Percentiles rank a stretch among this genome's conserved stretches.
These are phyloP conservation scores for Tolypocladium amazonense DNA, from an alignment of 2,329 filamentous ascomycete genomes.

Conservation along the genomic window DNA sequence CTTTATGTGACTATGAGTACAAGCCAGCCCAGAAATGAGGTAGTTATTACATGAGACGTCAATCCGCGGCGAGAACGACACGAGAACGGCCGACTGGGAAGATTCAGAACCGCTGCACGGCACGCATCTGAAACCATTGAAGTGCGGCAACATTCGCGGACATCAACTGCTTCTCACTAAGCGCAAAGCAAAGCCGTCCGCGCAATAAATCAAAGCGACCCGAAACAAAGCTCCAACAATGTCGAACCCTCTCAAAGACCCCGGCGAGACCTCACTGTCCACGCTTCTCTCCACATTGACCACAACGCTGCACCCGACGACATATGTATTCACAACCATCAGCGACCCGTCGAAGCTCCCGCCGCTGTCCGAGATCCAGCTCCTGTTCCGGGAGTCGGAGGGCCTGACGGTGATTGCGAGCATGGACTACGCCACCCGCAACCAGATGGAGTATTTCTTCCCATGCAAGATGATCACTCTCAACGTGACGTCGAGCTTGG, in stretches of 20 bases:
- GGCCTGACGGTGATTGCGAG: conserved; percentile 34
- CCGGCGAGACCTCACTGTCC: conserved; percentile 21
- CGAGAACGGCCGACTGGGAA: too few species aligned
- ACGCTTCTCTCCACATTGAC: conserved; percentile 29
- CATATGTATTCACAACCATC: conserved; percentile 36
- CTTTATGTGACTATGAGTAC: not conserved
- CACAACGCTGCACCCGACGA: conserved; percentile 26
- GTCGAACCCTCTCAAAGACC: not conserved
- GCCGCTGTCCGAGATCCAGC: conserved; percentile 23
- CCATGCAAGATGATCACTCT: conserved; percentile 39
- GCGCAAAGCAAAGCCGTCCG: too few species aligned
- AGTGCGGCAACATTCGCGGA: too few species aligned
- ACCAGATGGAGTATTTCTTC: conserved; percentile 29
- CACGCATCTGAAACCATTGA: too few species aligned
- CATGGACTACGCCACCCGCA: conserved; percentile 20
- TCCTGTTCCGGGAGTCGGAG: conserved; percentile 37
- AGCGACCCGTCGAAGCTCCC: conserved; percentile 15
- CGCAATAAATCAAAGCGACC: not conserved
- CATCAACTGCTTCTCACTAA: too few species aligned
- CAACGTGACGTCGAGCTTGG: conserved; percentile 41
- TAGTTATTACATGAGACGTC: too few species aligned
- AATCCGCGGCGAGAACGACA: too few species aligned
- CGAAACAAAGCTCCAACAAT: not conserved
- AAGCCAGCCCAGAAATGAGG: too few species aligned
- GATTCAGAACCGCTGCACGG: too few species aligned